Evolutionary conservation across 306 rosid species (phyloP).

Genomic region (Neltuma alba): DNA sequence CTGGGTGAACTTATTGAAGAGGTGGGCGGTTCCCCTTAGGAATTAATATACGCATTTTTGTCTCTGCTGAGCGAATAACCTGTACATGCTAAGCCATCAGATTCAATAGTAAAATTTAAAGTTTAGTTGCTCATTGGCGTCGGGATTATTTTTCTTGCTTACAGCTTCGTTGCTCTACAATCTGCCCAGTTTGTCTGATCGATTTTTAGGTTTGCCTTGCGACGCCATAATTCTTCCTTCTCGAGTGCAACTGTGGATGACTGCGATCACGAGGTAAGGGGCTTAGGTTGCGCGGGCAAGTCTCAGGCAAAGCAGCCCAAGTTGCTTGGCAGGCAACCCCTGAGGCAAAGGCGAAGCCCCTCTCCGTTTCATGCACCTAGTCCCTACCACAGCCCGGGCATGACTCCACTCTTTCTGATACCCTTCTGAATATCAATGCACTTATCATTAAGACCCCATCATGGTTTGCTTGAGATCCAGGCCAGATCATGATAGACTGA

Average conservation of each 20-base stretch:
- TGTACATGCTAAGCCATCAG: constrained; percentile 64
- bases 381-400: too few relatives aligned
- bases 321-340: too few relatives aligned
- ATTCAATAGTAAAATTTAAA: constrained; percentile 42
- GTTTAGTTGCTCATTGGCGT: background rate
- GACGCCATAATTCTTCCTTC: background rate
- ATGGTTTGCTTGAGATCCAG: background rate
- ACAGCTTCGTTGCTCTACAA: background rate
- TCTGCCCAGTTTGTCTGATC: background rate
- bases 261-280: background rate
- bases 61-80: constrained; percentile 54
- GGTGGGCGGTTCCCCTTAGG: constrained; percentile 44
- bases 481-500: background rate
- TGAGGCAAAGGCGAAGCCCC: too few relatives aligned
- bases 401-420: too few relatives aligned
- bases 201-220: background rate
- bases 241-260: background rate
- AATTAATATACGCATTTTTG: constrained; percentile 50
- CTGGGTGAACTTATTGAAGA: constrained; percentile 41
- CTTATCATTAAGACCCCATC: too few relatives aligned
- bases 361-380: too few relatives aligned
- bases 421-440: too few relatives aligned
- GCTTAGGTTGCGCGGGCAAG: too few relatives aligned
- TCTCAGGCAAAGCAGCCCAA: too few relatives aligned
- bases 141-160: background rate